These are phyloP conservation scores for Sporobolomyces roseus DNA, from an alignment of 768 basidiomycete species.

Conservation along the genomic window DNA sequence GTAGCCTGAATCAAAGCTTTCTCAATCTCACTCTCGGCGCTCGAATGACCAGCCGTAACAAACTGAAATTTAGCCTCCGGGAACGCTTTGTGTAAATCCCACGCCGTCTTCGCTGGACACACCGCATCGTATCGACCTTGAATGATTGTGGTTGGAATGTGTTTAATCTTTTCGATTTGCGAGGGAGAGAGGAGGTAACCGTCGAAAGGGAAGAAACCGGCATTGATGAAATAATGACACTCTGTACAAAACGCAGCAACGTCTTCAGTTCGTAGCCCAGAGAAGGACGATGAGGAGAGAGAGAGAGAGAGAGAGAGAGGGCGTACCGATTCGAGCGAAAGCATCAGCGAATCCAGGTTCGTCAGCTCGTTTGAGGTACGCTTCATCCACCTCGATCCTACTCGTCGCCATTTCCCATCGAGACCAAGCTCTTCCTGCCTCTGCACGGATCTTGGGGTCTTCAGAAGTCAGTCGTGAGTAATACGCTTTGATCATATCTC, in stretches of 20 bases:
- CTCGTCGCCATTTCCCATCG: slow-evolving; percentile 69
- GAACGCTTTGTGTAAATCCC: slow-evolving; percentile 41
- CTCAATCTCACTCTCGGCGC: slow-evolving; percentile 67
- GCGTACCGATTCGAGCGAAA: slow-evolving; percentile 72
- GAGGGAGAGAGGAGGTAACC: slow-evolving; percentile 28
- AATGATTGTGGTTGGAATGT: slow-evolving; percentile 58
- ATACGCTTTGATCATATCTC: slow-evolving; percentile 78
- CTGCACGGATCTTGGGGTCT: slow-evolving; percentile 33
- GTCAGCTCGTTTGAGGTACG: slow-evolving; percentile 65
- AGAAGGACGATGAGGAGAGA: not conserved
- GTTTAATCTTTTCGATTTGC: slow-evolving; percentile 64
- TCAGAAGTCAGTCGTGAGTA: slow-evolving; percentile 51
- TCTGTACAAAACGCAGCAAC: slow-evolving; percentile 21
- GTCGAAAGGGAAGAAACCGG: slow-evolving; percentile 62
- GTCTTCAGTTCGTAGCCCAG: slow-evolving; percentile 14
- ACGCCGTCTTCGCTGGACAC: slow-evolving; percentile 59
- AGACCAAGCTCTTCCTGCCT: slow-evolving; percentile 37
- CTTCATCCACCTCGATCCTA: slow-evolving; percentile 66
- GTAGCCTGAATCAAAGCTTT: slow-evolving; percentile 62
- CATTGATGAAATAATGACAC: slow-evolving; percentile 85
- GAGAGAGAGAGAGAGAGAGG: too few relatives aligned
- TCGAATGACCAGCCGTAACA: slow-evolving; percentile 75
- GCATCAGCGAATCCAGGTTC: slow-evolving; percentile 57
- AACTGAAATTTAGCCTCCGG: slow-evolving; percentile 50
- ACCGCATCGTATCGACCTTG: slow-evolving; percentile 72